Base-by-base conservation (phyloP, 805 yeast species). In the Metschnikowia sp. region DNA sequence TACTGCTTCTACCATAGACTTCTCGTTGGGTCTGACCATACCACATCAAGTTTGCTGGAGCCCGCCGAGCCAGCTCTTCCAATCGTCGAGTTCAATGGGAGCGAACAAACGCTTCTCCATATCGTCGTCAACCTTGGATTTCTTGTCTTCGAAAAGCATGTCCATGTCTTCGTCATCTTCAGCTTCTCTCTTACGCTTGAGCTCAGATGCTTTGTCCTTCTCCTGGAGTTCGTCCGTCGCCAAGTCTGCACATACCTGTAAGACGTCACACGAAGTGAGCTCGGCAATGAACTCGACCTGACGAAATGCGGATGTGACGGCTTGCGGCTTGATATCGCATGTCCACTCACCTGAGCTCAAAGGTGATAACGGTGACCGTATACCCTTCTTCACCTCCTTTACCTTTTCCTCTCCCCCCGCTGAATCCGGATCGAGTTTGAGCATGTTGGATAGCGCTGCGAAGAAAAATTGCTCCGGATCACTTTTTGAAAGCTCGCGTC, bases 381-480 rank as follows among this genome's bases (percentile, higher is more conserved):
- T 5, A 37, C 53, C 50, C 53, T 56, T 28, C 42, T 26, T 38
- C 12, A 33, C 39, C 12, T 47, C 51, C 26, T 38, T 47, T 8
- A 35, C 36, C 18, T 37, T 40, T 3, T 42, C 30, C 11, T 26
- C 47, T n/a, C 26, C 45, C 3, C 39, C 67, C 10, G 70, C 78
- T 8, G 72, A 73, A 31, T 40, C 44, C 26, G 36, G 19, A 22
- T 45, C 48, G 26, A 79, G 55, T 36, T 74, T 78, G 49, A 79
- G 64, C 33, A 76, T 63, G 57, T 79, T 79, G 8, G 80, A 73
- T 45, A 80, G 64, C 2, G 82, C 75, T 0, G 81, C 76, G 40
- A 73, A 66, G 54, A 79, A 75, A 58, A 76, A 80, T 44, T 65
- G 63, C 39, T 74, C 71, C 0, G 83, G 78, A 55, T 79, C 78